Evolutionary conservation across 306 rosid genomes (phyloP).

Genomic region (Cicer yamashitae): DNA sequence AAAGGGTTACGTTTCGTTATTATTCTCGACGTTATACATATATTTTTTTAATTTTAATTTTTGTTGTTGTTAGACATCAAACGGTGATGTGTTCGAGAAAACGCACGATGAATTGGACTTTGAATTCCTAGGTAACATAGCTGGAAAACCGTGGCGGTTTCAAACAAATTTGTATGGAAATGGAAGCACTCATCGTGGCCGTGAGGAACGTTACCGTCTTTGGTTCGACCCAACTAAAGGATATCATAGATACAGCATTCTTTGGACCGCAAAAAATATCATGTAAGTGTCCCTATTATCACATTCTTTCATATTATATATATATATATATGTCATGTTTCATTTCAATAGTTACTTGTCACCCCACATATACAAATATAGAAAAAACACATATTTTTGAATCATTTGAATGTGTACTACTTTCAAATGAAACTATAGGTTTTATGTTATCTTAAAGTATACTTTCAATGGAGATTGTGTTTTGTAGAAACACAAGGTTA

Average conservation of each 20-base stretch:
- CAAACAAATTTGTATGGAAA: constrained; percentile 94
- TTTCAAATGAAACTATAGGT: too few species aligned
- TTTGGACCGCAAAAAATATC: constrained; percentile 71
- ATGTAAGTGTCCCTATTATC: constrained; percentile 57
- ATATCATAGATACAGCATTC: constrained; percentile 87
- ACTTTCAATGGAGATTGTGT: too few species aligned
- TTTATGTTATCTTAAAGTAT: too few species aligned
- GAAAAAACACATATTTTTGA: too few species aligned
- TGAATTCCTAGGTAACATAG: constrained; percentile 83
- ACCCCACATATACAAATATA: too few species aligned
- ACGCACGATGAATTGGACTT: constrained; percentile 91
- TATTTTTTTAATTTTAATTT: not conserved
- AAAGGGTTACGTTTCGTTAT: not conserved
- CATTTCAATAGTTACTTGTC: too few species aligned
- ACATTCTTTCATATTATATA: not conserved
- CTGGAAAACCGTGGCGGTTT: constrained; percentile 91
- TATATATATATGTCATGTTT: too few species aligned
- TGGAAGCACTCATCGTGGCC: constrained; percentile 90
- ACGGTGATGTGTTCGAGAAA: constrained; percentile 87
- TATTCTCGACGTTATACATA: not conserved
- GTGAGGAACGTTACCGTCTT: constrained; percentile 89
- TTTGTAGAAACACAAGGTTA: too few species aligned
- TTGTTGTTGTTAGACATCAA: constrained; percentile 63
- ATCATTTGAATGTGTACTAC: too few species aligned
- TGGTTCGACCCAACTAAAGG: constrained; percentile 90